Base-by-base conservation (phyloP, 2,329 filamentous ascomycete species). In the Diaporthe capsici region DNA sequence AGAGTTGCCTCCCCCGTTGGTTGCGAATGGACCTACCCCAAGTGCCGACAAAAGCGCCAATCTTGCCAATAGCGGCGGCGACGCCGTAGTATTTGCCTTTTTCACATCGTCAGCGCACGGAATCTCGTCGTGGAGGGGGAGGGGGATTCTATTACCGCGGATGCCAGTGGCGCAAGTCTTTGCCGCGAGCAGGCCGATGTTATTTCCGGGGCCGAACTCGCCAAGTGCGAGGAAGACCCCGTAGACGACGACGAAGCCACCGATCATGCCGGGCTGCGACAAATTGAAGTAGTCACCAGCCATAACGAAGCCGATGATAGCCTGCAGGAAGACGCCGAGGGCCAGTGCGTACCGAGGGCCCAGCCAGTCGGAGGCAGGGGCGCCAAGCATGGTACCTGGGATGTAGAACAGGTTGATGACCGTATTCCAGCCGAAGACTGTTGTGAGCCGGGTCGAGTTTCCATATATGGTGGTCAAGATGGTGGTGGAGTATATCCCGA, bases 391-490 rank as follows among this genome's bases (percentile, higher is more conserved):
- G 34, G 94, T 94, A 1, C 96, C 96, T 0, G 95, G 95, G 67
- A 98, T 89, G 84, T 97, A 97, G 84, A 98, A 98, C 77, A 95
- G 86, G 83, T 97, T 98, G 86, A 97, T 92, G 57, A 98, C 89
- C 0, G 94, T 95, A 82, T 95, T 95, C 95, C 95, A 98, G 55
- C 95, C 96, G 77, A 98, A 96, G 15, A 92, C 86, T 77, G 93
- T 77, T 81, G 94, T 96, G 2, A 98, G 86, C 0, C 93, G 89
- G 0, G 91, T 87, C 37, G 61, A 63, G 6, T 82, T 80, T 0
- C 91, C 90, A 57, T 93, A 91, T 39, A 95, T 89, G 76, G 91
- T 92, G 53, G 86, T 83, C 0, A 97, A 85, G 80, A 98, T 96
- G 1, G 92, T 90, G 1, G 93, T 92, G 0, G 94, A 94, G 86